Evolutionary conservation across 352 stramenopile species (phyloP).

Genomic region (Phytophthora boehmeriae): DNA sequence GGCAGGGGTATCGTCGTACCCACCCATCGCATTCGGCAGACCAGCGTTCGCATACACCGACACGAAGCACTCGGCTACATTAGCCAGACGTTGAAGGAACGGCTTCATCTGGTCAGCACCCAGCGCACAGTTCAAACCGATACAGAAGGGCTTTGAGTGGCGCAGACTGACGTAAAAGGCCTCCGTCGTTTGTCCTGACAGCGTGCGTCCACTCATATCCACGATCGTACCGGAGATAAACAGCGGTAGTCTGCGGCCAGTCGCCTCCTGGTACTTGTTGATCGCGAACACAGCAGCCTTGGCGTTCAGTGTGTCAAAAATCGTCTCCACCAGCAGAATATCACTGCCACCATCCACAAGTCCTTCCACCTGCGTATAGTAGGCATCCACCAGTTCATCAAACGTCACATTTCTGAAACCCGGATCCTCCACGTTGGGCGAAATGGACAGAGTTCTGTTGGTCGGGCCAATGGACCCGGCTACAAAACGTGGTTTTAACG

Average conservation of each 20-base stretch:
- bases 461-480: slow-evolving; percentile 96
- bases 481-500: slow-evolving; percentile 94
- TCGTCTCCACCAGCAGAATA: slow-evolving; percentile 97
- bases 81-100: slow-evolving; percentile 92
- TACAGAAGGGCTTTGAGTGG: slow-evolving; percentile 96
- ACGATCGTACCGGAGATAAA: slow-evolving; percentile 98
- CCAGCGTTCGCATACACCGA: slow-evolving; percentile 97
- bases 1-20: slow-evolving; percentile 94
- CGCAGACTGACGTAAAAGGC: slow-evolving; percentile 96
- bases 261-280: slow-evolving; percentile 93
- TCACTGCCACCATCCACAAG: slow-evolving; percentile 96
- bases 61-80: slow-evolving; percentile 96
- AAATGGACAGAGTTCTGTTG: slow-evolving; percentile 96
- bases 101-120: slow-evolving; percentile 96
- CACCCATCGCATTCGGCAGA: slow-evolving; percentile 97
- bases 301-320: slow-evolving; percentile 98
- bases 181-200: slow-evolving; percentile 97
- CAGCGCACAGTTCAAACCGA: slow-evolving; percentile 97
- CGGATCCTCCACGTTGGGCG: slow-evolving; percentile 95
- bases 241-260: slow-evolving; percentile 90
- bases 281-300: slow-evolving; percentile 96
- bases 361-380: slow-evolving; percentile 95
- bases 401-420: slow-evolving; percentile 96
- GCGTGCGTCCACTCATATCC: slow-evolving; percentile 95
- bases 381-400: slow-evolving; percentile 96